Evolutionary conservation across 163 green algal genomes (phyloP), one percentile per base, ranked within the genome.

Genomic region (Chlamydomonas reinhardtii): DNA sequence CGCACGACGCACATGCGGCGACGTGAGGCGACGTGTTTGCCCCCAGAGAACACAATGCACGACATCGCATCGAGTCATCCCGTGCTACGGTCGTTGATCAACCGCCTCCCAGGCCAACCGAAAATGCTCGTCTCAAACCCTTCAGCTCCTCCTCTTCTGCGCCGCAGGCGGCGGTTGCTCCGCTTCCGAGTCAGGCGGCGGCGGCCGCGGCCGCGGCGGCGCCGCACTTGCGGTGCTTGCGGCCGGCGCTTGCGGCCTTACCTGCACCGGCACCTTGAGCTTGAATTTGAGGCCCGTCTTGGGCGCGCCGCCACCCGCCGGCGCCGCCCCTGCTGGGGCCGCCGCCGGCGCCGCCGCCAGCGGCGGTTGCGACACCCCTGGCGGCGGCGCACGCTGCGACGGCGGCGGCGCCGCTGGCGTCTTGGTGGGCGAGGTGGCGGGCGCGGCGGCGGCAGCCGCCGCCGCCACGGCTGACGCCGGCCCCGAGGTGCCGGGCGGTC

Each of bases 171-270:
- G 59, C n/a, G 9, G 59, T n/a, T 34, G 56, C 27, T 84, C 76
- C 4, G 76, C 76, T 2, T 84, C 64, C 0, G 48, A 52, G 22
- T 74, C 76, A 0, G 76, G 25, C 43, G 39, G 70, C 35, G 66
- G n/a, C 8, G 27, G 66, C 59, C 31, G 76, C 27, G 64, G 76
- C 39, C 16, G 29, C 64, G 64, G 39, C 37, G 76, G 76, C 65
- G 76, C 76, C 17, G 76, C 76, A 31, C 64, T 75, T 12, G 64
- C 64, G 20, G 76, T 84, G 56, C 76, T 84, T 15, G 39, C 64
- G 27, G 76, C 76, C 1, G 76, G 76, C 27, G 32, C 76, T 24
- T 64, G 29, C 59, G 74, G 31, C n/a, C 72, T 35, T 1, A 37
- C 56, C 52, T 22, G 9, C 17, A 24, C 62, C 4, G 68, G 31